phyloP scores from a whole-genome alignment of 331 rosid species.

The Acacia pycnantha region DNA sequence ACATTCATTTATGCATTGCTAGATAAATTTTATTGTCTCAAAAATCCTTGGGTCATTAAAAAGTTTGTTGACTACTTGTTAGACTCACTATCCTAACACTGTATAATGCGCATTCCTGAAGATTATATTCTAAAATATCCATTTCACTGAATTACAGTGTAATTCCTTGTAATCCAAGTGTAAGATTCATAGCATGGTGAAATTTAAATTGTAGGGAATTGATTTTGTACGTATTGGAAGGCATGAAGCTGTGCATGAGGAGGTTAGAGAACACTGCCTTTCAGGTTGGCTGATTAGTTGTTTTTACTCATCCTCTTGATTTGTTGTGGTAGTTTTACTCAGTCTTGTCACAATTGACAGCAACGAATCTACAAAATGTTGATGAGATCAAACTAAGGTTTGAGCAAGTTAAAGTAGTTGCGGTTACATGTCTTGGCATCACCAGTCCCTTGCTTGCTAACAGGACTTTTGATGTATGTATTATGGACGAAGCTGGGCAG shows the following conservation, averaged over 20 bases:
- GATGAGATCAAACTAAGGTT: constrained; percentile 67
- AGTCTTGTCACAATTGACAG: constrained; percentile 42
- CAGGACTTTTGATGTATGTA: constrained; percentile 88
- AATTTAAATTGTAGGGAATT: constrained; percentile 55
- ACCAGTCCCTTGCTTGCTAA: constrained; percentile 77
- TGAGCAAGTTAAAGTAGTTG: constrained; percentile 89
- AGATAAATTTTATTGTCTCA: neutral
- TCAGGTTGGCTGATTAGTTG: constrained; percentile 63
- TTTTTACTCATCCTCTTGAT: constrained; percentile 5
- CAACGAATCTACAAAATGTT: constrained; percentile 48
- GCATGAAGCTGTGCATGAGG: constrained; percentile 75
- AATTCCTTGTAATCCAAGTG: constrained; percentile 2
- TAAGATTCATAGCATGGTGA: constrained; percentile 14
- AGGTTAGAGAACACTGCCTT: constrained; percentile 72
- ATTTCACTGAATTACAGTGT: neutral
- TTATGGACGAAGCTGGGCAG: constrained; percentile 99
- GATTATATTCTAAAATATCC: neutral
- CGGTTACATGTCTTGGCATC: constrained; percentile 89
- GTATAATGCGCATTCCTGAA: neutral
- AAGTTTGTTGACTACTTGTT: neutral
- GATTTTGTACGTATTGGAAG: constrained; percentile 94
- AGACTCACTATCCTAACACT: neutral
- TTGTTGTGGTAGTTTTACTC: constrained; percentile 24
- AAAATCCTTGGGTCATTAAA: neutral
- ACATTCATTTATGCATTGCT: neutral